A percentile compares a stretch with the other conserved stretches of the same genome.
phyloP scores from a whole-genome alignment of 352 stramenopile species.

The Phytophthora agathidicida region DNA sequence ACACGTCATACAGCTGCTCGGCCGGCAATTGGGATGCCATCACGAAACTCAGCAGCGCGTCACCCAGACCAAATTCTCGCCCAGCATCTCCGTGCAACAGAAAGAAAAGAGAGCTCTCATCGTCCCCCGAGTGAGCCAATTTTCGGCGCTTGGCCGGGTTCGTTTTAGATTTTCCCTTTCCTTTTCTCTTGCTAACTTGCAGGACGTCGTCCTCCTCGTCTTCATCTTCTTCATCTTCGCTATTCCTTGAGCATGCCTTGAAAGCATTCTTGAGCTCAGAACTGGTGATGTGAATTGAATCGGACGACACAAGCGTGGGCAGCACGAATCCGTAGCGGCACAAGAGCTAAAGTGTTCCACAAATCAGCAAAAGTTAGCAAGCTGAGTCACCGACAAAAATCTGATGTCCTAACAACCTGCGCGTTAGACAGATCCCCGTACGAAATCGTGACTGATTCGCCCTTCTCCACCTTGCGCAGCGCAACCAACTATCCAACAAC shows the following conservation, averaged over 20 bases:
- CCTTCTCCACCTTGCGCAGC: conserved; percentile 47
- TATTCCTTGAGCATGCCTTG: conserved; percentile 30
- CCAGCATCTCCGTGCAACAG: conserved; percentile 52
- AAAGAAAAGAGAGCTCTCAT: conserved; percentile 52
- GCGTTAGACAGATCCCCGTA: conserved; percentile 78
- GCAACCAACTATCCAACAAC: conserved; percentile 45
- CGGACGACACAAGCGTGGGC: conserved; percentile 35
- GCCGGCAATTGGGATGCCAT: conserved; percentile 52
- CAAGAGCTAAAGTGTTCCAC: conserved; percentile 40
- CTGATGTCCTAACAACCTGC: conserved; percentile 41
- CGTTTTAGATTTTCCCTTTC: conserved; percentile 28
- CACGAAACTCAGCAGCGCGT: conserved; percentile 71
- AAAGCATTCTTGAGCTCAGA: conserved; percentile 49
- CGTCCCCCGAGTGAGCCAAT: conserved; percentile 31
- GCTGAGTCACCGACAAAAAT: not conserved
- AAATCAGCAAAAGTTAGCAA: not conserved
- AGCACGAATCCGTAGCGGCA: conserved; percentile 80
- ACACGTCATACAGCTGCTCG: conserved; percentile 71
- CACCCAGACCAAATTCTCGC: conserved; percentile 64
- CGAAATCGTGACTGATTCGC: conserved; percentile 65
- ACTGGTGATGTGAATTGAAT: conserved; percentile 64
- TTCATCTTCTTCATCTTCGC: conserved; percentile 27
- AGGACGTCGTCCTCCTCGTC: conserved; percentile 18
- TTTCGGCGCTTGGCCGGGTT: conserved; percentile 58
- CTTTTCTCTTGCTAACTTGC: conserved; percentile 18